Conservation (phyloP, 371 early-diverging fungal genomes). For the Synchytrium microbalum region DNA sequence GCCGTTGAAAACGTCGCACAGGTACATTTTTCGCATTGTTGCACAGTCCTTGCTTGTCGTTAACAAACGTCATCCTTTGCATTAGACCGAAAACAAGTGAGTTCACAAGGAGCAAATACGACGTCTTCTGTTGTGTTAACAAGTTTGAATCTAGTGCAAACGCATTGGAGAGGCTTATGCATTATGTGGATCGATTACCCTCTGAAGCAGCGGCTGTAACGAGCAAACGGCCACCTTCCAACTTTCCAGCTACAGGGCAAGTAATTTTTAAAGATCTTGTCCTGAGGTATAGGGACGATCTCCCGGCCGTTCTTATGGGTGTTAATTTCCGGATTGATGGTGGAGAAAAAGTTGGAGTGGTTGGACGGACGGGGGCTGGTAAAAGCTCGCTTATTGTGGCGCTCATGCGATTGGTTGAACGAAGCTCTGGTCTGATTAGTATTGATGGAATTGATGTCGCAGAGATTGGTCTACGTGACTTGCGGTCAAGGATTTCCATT, state of each 20-base stretch:
- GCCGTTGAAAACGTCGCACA: too few species aligned
- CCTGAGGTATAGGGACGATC: conserved; percentile 47
- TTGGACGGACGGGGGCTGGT: conserved; percentile 45
- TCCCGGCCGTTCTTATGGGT: conserved; percentile 53
- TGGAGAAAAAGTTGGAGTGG: conserved; percentile 57
- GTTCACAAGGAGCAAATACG: conserved; percentile 43
- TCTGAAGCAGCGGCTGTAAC: conserved; percentile 34
- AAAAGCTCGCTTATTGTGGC: conserved; percentile 31
- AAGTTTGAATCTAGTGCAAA: conserved; percentile 2
- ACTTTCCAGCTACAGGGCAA: conserved; percentile 36
- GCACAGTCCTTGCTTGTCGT: too few species aligned
- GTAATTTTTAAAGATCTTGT: conserved; percentile 51
- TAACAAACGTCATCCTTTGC: conserved; percentile 32
- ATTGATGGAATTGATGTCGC: conserved; percentile 52
- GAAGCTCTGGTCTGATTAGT: conserved; percentile 42
- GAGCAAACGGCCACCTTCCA: conserved; percentile 23
- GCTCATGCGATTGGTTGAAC: conserved; percentile 55
- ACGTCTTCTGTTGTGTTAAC: conserved; percentile 31
- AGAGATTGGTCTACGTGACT: conserved; percentile 43
- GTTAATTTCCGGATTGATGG: conserved; percentile 46
- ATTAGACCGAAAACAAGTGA: conserved; percentile 44
- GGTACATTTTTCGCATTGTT: too few species aligned
- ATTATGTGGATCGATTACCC: conserved; percentile 29
- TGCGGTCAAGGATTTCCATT: conserved; percentile 54
- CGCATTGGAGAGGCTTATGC: conserved; percentile 31